Percentiles rank a stretch among this genome's conserved stretches.
Evolutionary conservation across 257 asterid species (phyloP).

Genomic region (Ocimum tenuiflorum): DNA sequence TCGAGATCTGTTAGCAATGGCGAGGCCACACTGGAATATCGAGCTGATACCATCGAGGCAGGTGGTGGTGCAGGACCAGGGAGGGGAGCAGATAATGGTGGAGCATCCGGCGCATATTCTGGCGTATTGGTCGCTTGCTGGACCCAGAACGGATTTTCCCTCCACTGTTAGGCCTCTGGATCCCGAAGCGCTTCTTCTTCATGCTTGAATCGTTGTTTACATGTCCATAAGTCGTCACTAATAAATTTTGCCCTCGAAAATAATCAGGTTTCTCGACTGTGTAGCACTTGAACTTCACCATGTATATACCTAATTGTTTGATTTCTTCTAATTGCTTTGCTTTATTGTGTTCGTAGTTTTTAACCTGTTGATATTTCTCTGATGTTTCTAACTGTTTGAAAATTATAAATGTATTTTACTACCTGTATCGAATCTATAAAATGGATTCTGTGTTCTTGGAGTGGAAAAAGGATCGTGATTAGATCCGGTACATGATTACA

Average conservation of each 20-base stretch:
- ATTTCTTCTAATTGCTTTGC: neutral
- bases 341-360: no score
- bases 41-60: conserved; percentile 70
- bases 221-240: neutral
- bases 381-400: no score
- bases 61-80: conserved; percentile 22
- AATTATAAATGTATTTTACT: no score
- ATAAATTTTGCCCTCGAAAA: neutral
- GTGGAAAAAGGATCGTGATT: no score
- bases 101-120: conserved; percentile 84
- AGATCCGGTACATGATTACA: no score
- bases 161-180: conserved; percentile 46
- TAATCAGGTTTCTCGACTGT: neutral
- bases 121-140: conserved; percentile 85
- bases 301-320: conserved; percentile 16
- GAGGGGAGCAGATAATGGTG: conserved; percentile 11
- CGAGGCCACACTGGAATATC: conserved; percentile 67
- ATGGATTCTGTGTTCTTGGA: no score
- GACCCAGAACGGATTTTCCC: conserved; percentile 76
- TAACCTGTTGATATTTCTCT: no score
- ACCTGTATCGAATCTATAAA: no score
- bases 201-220: neutral
- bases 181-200: conserved; percentile 7
- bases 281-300: neutral
- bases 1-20: conserved; percentile 50